These are phyloP conservation scores for Phytophthora citricola DNA, from an alignment of 352 stramenopile genomes.

Conservation along the genomic window DNA sequence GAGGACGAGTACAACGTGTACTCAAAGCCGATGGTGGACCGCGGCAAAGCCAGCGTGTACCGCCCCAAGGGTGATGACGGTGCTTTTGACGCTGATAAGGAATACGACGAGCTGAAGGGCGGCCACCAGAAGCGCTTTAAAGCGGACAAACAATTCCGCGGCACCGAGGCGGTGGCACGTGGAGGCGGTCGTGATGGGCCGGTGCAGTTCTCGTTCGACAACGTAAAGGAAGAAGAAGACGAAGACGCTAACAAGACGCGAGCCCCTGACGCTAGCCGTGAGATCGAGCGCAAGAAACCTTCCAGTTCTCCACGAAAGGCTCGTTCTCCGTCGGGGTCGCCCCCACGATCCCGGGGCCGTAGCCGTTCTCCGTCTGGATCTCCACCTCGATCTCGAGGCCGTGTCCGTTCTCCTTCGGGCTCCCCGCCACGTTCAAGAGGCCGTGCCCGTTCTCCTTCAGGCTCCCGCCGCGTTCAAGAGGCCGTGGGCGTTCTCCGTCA, in stretches of 20 bases:
- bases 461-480: constrained; percentile 30
- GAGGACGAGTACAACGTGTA: constrained; percentile 99
- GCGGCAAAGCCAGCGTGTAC: constrained; percentile 90
- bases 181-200: constrained; percentile 63
- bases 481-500: constrained; percentile 27
- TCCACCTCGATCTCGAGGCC: constrained; percentile 16
- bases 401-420: constrained; percentile 36
- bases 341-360: constrained; percentile 12
- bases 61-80: constrained; percentile 90
- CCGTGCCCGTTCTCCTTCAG: constrained; percentile 27
- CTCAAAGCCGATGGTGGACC: constrained; percentile 96
- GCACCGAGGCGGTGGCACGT: constrained; percentile 69
- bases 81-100: constrained; percentile 83
- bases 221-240: constrained; percentile 49
- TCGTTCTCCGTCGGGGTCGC: constrained; percentile 16
- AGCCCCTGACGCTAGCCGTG: constrained; percentile 12
- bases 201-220: constrained; percentile 89
- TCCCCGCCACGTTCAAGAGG: constrained; percentile 30
- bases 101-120: constrained; percentile 93
- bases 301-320: constrained; percentile 13
- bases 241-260: constrained; percentile 26
- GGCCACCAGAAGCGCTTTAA: constrained; percentile 86
- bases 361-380: constrained; percentile 17
- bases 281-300: constrained; percentile 20
- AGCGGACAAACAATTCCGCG: constrained; percentile 90